A percentile compares a stretch with the other conserved stretches of the same genome.
Evolutionary conservation across 805 yeast species (phyloP).

Genomic region (Metschnikowia gelsemii): DNA sequence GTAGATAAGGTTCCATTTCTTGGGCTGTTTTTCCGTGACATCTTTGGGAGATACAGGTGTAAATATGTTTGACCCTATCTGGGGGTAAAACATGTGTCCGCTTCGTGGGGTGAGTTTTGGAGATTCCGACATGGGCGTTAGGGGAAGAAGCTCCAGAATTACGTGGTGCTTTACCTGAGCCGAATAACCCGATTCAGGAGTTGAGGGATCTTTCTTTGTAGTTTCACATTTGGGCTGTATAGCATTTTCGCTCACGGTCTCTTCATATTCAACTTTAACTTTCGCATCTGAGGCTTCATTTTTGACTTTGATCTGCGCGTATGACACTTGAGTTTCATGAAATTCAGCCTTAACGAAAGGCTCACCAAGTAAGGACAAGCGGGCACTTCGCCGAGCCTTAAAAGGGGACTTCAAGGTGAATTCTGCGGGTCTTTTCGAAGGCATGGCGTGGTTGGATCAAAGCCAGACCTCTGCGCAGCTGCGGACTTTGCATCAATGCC

Average conservation of each 20-base stretch:
- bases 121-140: conserved; percentile 7
- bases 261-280: conserved; percentile 13
- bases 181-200: background rate
- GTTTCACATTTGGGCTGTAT: background rate
- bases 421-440: conserved; percentile 10
- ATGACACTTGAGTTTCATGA: background rate
- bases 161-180: background rate
- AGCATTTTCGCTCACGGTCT: background rate
- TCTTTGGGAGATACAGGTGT: conserved; percentile 10
- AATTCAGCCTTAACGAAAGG: background rate
- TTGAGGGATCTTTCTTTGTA: background rate
- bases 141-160: background rate
- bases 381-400: conserved; percentile 7
- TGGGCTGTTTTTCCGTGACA: conserved; percentile 14
- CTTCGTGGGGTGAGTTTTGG: conserved; percentile 4
- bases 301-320: background rate
- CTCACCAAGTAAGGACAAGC: conserved; percentile 2
- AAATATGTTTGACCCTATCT: conserved; percentile 16
- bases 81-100: conserved; percentile 6
- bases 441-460: background rate
- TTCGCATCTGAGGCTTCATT: conserved; percentile 4
- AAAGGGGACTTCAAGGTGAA: conserved; percentile 1
- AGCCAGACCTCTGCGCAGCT: conserved; percentile 1
- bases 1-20: conserved; percentile 56
- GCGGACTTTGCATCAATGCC: conserved; percentile 1